Percentiles rank a stretch among this genome's conserved stretches.
These are phyloP conservation scores for Eucalyptus cloeziana DNA, from an alignment of 345 rosid genomes.

Conservation along the genomic window DNA sequence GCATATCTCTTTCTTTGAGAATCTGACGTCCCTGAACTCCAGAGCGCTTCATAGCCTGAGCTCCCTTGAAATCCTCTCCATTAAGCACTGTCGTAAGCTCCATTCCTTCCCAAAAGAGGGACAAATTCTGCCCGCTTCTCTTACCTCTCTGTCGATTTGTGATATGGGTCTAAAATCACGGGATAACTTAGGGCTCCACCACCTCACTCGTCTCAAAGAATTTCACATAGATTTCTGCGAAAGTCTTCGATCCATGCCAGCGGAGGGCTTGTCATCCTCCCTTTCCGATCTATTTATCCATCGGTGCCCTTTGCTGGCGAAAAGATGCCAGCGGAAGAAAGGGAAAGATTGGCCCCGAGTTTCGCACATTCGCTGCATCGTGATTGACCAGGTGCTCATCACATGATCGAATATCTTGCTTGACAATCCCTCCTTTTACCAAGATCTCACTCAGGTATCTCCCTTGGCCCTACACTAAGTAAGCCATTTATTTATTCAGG, in stretches of 20 bases:
- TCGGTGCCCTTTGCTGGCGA: neutral
- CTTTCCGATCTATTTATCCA: neutral
- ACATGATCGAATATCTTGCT: neutral
- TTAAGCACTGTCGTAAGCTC: neutral
- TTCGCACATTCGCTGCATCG: neutral
- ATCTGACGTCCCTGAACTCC: neutral
- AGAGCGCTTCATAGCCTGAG: neutral
- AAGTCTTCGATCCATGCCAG: neutral
- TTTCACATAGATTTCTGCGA: neutral
- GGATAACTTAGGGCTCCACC: neutral
- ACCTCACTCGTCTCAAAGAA: neutral
- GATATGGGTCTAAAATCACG: neutral
- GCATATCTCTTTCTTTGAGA: neutral
- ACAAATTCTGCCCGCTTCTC: neutral
- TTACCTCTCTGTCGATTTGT: neutral
- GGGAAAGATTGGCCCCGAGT: neutral
- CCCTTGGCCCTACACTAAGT: neutral
- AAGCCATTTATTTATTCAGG: neutral
- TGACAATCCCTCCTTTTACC: neutral
- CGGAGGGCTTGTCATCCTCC: neutral
- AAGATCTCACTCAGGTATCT: neutral
- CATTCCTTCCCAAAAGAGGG: neutral
- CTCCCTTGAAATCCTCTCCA: neutral
- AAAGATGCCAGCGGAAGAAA: neutral
- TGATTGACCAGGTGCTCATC: neutral